Base-by-base conservation (phyloP, 2,329 filamentous ascomycete genomes). In the Trichoderma sp. region DNA sequence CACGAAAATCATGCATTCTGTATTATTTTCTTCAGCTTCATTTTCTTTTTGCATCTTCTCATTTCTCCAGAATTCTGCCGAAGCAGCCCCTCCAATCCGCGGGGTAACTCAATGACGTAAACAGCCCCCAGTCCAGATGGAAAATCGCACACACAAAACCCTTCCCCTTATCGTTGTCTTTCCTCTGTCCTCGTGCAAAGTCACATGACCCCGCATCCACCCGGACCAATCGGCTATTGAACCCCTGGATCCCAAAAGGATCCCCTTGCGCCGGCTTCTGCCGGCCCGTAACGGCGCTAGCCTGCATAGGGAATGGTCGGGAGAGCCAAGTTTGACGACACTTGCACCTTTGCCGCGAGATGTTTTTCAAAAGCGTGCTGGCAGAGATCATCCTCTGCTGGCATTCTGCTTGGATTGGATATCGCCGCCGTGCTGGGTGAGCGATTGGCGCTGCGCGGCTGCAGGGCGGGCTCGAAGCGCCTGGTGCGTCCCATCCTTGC, bases 321-420 rank as follows among this genome's bases (percentile, higher is more conserved):
- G 8, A n/a, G 64, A 75, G 74, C 38, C 64, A 75, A 76, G 71
- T 75, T 76, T 60, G 62, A 76, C 65, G 67, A 71, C 74, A 71
- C 33, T 21, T 59, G 71, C 62, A 38, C 16, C 31, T 71, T 64
- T 21, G 7, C 27, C 12, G 29, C 7, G 21, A 60, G 2, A 3
- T 11, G 0, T 3, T 53, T 68, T 35, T 33, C 18, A 6, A 38
- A 3, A 16, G 45, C 11, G 6, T 1, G 29, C 29, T 16, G 45
- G 12, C 3, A 27, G 45, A 14, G 64, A 50, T 50, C 29, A 9
- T 27, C 9, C 16, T 50, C 56, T 50, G 27, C 3, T 3, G 16
- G 38, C 24, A 50, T 4, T 6, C 5, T 1, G 31, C 29, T 33
- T 68, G 41, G 6, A 29, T 45, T 56, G 41, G 29, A 56, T 8